Percentiles rank a stretch among this genome's conserved stretches.
These are phyloP conservation scores for Rhodotorula diobovata DNA, from an alignment of 768 basidiomycete genomes.

Conservation along the genomic window DNA sequence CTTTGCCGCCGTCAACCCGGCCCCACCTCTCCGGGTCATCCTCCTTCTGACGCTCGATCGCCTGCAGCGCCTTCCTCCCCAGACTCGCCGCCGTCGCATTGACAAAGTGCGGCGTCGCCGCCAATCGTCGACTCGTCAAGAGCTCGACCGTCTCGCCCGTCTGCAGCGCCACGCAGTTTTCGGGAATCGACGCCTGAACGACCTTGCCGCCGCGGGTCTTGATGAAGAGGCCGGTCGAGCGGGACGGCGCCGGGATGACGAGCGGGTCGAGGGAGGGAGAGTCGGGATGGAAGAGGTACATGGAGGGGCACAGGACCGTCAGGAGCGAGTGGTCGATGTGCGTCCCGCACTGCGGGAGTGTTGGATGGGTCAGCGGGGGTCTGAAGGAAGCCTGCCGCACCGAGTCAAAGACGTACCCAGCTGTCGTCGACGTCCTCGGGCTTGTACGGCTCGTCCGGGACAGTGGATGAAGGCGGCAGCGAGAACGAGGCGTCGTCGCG, in stretches of 20 bases:
- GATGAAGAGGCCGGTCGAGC: conserved; percentile 83
- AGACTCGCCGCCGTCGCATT: conserved; percentile 53
- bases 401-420: neutral
- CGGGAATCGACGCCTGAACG: conserved; percentile 78
- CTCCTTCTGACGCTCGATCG: conserved; percentile 35
- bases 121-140: conserved; percentile 70
- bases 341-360: conserved; percentile 78
- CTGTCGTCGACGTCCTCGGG: conserved; percentile 55
- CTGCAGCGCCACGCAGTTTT: conserved; percentile 81
- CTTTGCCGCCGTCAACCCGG: conserved; percentile 47
- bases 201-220: conserved; percentile 72
- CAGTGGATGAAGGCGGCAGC: neutral
- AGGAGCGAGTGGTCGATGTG: conserved; percentile 78
- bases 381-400: too few species aligned
- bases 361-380: too few species aligned
- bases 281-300: conserved; percentile 63
- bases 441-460: conserved; percentile 5
- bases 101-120: conserved; percentile 94
- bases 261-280: conserved; percentile 50
- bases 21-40: conserved; percentile 23
- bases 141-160: conserved; percentile 93
- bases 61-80: conserved; percentile 40
- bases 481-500: conserved; percentile 38
- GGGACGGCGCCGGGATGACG: conserved; percentile 61
- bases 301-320: conserved; percentile 88